A percentile compares a stretch with the other conserved stretches of the same genome.
These are phyloP conservation scores for Xeromyces bisporus DNA, from an alignment of 495 filamentous ascomycete genomes.

Conservation along the genomic window DNA sequence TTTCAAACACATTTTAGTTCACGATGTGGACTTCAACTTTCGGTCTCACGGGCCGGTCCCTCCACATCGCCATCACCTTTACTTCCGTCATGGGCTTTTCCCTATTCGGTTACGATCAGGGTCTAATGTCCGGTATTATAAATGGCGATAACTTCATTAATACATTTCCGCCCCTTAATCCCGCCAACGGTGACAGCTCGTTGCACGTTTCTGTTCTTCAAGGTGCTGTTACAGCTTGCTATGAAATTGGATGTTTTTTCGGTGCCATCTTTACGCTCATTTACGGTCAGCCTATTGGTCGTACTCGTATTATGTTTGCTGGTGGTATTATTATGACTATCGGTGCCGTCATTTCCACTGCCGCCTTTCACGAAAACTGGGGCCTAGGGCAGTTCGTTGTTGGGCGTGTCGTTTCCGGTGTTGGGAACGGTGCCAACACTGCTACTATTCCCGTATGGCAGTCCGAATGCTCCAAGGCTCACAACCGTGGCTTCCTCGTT, in stretches of 20 bases:
- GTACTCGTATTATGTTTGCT: slow-evolving; percentile 40
- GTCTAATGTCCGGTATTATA: slow-evolving; percentile 67
- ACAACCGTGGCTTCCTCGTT: slow-evolving; percentile 63
- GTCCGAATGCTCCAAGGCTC: slow-evolving; percentile 51
- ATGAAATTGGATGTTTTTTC: slow-evolving; percentile 60
- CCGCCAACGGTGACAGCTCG: not conserved
- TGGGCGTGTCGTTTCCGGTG: slow-evolving; percentile 52
- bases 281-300: slow-evolving; percentile 50
- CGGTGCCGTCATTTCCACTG: slow-evolving; percentile 54
- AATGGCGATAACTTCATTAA: slow-evolving; percentile 48
- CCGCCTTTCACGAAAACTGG: slow-evolving; percentile 25
- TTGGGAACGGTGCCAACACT: slow-evolving; percentile 63
- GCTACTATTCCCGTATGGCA: slow-evolving; percentile 65
- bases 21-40: slow-evolving; percentile 12
- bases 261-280: slow-evolving; percentile 57
- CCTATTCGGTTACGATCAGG: slow-evolving; percentile 58
- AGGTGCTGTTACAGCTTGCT: slow-evolving; percentile 64
- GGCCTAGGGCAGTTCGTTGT: slow-evolving; percentile 52
- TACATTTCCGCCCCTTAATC: slow-evolving; percentile 44
- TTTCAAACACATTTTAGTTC: not conserved
- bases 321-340: slow-evolving; percentile 57
- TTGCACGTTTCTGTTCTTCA: slow-evolving; percentile 48
- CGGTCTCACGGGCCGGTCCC: slow-evolving; percentile 38
- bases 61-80: slow-evolving; percentile 37
- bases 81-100: slow-evolving; percentile 49